These are phyloP conservation scores for Coffea canephora DNA, from an alignment of 257 asterid species.

Conservation along the genomic window DNA sequence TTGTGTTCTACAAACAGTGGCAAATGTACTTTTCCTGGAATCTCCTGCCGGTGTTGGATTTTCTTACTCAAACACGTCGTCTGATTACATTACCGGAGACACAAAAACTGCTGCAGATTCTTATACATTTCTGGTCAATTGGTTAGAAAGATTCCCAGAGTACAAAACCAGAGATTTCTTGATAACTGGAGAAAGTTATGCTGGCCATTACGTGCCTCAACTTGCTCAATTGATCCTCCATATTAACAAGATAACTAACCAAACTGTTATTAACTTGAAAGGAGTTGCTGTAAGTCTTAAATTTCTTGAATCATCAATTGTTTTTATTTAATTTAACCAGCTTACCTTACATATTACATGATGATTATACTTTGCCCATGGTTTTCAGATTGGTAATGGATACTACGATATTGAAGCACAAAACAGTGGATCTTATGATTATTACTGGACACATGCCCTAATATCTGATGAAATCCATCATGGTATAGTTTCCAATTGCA, in stretches of 20 bases:
- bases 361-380: background rate
- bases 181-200: conserved; percentile 66
- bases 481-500: conserved; percentile 40
- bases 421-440: conserved; percentile 40
- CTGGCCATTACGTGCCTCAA: conserved; percentile 76
- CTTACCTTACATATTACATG: background rate
- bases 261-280: conserved; percentile 50
- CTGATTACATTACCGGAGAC: conserved; percentile 58
- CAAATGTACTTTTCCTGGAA: conserved; percentile 63
- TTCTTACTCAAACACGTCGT: conserved; percentile 58
- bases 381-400: conserved; percentile 65
- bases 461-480: conserved; percentile 62
- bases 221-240: conserved; percentile 54
- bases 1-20: conserved; percentile 39
- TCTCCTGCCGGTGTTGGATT: conserved; percentile 84
- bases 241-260: conserved; percentile 45
- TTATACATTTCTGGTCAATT: conserved; percentile 51
- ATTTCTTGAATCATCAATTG: background rate
- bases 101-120: conserved; percentile 49
- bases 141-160: conserved; percentile 71
- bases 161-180: conserved; percentile 57
- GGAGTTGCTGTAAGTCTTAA: conserved; percentile 57
- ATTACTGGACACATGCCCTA: conserved; percentile 54
- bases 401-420: conserved; percentile 30
- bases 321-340: background rate